phyloP scores from a whole-genome alignment of 495 filamentous ascomycete genomes.

The Talaromyces ruber region DNA sequence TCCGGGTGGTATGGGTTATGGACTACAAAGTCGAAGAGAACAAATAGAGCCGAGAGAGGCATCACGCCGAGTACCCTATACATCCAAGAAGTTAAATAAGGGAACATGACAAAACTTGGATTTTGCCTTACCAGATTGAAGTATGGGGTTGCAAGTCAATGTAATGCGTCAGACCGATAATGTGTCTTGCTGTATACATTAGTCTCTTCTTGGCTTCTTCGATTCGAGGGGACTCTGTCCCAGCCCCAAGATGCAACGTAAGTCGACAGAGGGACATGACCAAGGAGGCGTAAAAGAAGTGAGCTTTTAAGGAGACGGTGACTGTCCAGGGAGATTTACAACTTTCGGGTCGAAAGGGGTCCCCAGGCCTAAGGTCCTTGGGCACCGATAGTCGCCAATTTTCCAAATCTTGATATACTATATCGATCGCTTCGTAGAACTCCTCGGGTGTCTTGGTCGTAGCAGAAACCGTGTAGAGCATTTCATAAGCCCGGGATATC shows the following conservation, averaged over 20 bases:
- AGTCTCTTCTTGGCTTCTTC: slow-evolving; percentile 16
- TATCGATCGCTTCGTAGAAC: slow-evolving; percentile 15
- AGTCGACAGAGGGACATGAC: slow-evolving; percentile 22
- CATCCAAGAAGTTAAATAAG: neutral
- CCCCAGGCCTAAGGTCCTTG: slow-evolving; percentile 15
- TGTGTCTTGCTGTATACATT: slow-evolving; percentile 13
- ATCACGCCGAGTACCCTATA: slow-evolving; percentile 15
- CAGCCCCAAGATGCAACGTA: slow-evolving; percentile 16
- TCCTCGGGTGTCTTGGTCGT: slow-evolving; percentile 14
- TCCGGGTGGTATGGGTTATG: slow-evolving; percentile 29
- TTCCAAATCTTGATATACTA: slow-evolving; percentile 18
- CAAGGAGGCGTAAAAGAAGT: slow-evolving; percentile 18
- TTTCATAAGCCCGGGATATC: slow-evolving; percentile 19
- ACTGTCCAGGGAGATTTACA: neutral
- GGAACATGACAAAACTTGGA: neutral
- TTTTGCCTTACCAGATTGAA: slow-evolving; percentile 20
- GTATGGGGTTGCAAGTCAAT: slow-evolving; percentile 22
- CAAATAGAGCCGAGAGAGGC: slow-evolving; percentile 26
- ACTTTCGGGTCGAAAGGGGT: slow-evolving; percentile 7
- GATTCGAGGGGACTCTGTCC: slow-evolving; percentile 6
- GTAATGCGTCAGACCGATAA: slow-evolving; percentile 23
- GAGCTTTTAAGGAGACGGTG: neutral
- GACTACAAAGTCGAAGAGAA: slow-evolving; percentile 32
- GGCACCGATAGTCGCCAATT: slow-evolving; percentile 21
- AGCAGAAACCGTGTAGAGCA: slow-evolving; percentile 23